Percentiles rank a stretch among this genome's conserved stretches.
These are phyloP conservation scores for Termitomyces sp. DNA, from an alignment of 768 basidiomycete species.

Conservation along the genomic window DNA sequence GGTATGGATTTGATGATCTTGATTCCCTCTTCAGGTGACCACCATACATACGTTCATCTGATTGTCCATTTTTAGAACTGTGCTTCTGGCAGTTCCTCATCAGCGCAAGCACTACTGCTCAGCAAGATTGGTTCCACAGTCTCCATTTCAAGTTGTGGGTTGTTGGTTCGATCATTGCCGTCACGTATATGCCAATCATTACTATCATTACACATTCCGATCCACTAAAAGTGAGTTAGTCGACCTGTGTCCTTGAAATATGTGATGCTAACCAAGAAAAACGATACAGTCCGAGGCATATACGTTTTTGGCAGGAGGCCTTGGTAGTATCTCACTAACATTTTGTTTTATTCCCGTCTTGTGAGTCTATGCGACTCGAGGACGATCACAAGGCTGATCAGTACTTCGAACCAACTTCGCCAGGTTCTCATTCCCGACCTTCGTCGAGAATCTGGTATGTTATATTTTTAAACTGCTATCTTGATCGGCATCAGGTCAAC, in stretches of 20 bases:
- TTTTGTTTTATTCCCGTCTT: conserved; percentile 70
- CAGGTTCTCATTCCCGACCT: conserved; percentile 65
- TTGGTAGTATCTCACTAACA: conserved; percentile 66
- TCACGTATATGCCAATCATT: conserved; percentile 66
- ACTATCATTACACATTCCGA: conserved; percentile 58
- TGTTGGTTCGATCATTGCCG: conserved; percentile 52
- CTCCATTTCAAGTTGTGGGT: conserved; percentile 72
- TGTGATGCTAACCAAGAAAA: conserved; percentile 1
- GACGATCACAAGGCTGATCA: conserved; percentile 5
- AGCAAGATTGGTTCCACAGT: conserved; percentile 76
- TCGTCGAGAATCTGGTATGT: conserved; percentile 56
- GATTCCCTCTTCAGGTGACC: neutral
- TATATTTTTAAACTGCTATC: neutral
- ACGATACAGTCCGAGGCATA: conserved; percentile 57
- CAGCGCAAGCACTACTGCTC: conserved; percentile 45
- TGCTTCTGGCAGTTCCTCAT: conserved; percentile 88
- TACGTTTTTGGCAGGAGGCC: conserved; percentile 62
- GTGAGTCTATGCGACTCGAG: conserved; percentile 30
- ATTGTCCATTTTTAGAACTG: conserved; percentile 45
- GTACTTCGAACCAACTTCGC: conserved; percentile 34
- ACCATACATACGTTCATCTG: neutral
- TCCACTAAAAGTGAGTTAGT: conserved; percentile 46
- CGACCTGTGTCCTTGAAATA: neutral
- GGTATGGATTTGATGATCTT: conserved; percentile 31
- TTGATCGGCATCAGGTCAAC: no score